Evolutionary conservation across 805 yeast genomes (phyloP), one percentile per base, ranked within the genome.

Genomic region (Grigorovia yakushimaensis): DNA sequence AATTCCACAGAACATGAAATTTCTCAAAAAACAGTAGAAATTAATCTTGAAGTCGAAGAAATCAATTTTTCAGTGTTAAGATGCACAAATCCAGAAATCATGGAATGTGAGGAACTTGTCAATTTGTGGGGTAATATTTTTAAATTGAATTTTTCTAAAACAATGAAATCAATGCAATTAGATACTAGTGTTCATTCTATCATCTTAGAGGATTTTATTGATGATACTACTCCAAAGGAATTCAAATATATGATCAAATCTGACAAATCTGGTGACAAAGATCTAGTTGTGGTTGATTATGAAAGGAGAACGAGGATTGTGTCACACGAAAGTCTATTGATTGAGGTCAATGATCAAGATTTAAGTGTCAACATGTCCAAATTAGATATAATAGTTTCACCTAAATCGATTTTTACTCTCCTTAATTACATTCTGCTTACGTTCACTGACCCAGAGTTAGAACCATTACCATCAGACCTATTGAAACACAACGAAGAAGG

Each of bases 361-460:
- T 76, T 89, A 5, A 71, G 76, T 8, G 68, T 93, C 44, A 73
- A 79, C 40, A 73, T 93, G 66, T 88, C 96, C 0, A 87, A 94
- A 13, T 76, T 93, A 46, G 78, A 78, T 51, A 73, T 84, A 36
- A 82, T 85, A 2, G 65, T 89, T 6, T 79, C 94, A 0, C 78
- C 97, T 43, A 84, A 79, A 58, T 84, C 95, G 1, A 66, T 85
- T 15, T 70, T 93, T 51, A 83, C 94, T 1, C 68, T 93, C 13
- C 66, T 91, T 52, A 91, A 88, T 61, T 93, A 82, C 61, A 72
- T 84, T 1, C 69, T 89, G 57, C 84, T 88, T 41, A 93, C 98
- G 0, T 93, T 93, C 61, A 84, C 96, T 0, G 82, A 82, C 63
- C 95, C 95, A 0, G 48, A 78, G 51, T 81, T 84, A 1, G 77